Percentiles rank a stretch among this genome's conserved stretches.
Evolutionary conservation across 768 basidiomycete species (phyloP).

Genomic region (Thelephora aurantiotincta): DNA sequence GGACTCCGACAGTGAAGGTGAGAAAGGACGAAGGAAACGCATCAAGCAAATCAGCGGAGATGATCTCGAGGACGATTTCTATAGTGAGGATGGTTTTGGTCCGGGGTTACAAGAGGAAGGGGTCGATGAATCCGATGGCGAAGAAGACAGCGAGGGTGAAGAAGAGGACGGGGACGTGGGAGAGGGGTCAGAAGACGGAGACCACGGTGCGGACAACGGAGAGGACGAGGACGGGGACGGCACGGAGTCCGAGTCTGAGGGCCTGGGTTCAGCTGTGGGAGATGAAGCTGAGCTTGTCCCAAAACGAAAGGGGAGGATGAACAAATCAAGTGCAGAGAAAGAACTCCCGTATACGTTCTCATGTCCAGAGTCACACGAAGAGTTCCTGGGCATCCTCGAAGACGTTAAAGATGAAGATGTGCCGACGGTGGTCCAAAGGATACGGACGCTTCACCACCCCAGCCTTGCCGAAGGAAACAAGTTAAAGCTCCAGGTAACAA

Average conservation of each 20-base stretch:
- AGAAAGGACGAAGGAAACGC: constrained; percentile 33
- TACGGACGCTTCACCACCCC: constrained; percentile 82
- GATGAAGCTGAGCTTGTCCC: constrained; percentile 25
- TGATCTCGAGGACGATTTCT: constrained; percentile 85
- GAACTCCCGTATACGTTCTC: constrained; percentile 90
- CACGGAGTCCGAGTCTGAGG: constrained; percentile 23
- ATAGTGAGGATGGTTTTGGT: constrained; percentile 19
- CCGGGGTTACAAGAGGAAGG: constrained; percentile 17
- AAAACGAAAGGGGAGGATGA: constrained; percentile 19
- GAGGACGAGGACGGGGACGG: constrained; percentile 24
- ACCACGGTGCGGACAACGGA: constrained; percentile 21
- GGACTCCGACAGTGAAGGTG: constrained; percentile 50
- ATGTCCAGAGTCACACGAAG: constrained; percentile 76
- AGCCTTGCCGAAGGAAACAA: constrained; percentile 90
- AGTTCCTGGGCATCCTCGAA: constrained; percentile 75
- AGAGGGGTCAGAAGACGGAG: constrained; percentile 13
- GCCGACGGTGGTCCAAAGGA: constrained; percentile 74
- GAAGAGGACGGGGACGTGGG: constrained; percentile 25
- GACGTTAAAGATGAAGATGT: constrained; percentile 59
- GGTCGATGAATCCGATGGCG: constrained; percentile 9
- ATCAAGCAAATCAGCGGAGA: constrained; percentile 55
- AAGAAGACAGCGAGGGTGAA: constrained; percentile 13
- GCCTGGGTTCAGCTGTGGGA: not conserved
- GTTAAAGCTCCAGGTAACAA: constrained; percentile 71
- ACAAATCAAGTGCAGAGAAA: constrained; percentile 14